Evolutionary conservation across 164 flowering plant species (phyloP).

Genomic region (Stephania cephalantha): DNA sequence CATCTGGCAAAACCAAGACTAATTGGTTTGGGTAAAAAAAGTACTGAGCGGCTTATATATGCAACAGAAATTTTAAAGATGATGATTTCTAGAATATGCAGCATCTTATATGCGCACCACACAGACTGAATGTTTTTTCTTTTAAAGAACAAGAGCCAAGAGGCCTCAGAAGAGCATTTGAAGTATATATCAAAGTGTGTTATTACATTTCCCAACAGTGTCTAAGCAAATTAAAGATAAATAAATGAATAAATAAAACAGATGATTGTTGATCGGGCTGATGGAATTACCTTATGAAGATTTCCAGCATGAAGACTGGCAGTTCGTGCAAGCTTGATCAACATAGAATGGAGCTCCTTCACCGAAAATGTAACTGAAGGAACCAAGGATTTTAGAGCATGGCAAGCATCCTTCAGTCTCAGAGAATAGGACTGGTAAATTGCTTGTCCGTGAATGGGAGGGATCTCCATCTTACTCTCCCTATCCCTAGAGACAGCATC

Average conservation of each 20-base stretch:
- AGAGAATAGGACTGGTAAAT: conserved; percentile 71
- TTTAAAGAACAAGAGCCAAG: not conserved
- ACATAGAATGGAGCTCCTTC: conserved; percentile 60
- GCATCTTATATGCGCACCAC: not conserved
- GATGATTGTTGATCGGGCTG: not conserved
- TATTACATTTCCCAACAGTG: not conserved
- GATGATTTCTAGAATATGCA: not conserved
- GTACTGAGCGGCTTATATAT: no score
- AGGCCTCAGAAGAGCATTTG: not conserved
- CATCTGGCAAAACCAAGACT: not conserved
- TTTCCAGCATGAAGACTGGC: conserved; percentile 95
- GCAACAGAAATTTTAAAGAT: not conserved
- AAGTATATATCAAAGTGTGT: not conserved
- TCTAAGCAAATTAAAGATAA: not conserved
- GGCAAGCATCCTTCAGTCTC: conserved; percentile 63
- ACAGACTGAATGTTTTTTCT: not conserved
- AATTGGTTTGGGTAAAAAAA: not conserved
- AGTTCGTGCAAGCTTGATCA: conserved; percentile 69
- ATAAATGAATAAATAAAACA: not conserved
- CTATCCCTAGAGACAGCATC: conserved; percentile 67
- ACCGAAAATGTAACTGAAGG: conserved; percentile 61
- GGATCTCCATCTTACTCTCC: conserved; percentile 62
- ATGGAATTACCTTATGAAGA: conserved; percentile 63
- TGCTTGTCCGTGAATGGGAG: conserved; percentile 93
- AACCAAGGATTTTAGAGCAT: conserved; percentile 57